These are phyloP conservation scores for Panellus pusillus DNA, from an alignment of 768 basidiomycete genomes.

Conservation along the genomic window DNA sequence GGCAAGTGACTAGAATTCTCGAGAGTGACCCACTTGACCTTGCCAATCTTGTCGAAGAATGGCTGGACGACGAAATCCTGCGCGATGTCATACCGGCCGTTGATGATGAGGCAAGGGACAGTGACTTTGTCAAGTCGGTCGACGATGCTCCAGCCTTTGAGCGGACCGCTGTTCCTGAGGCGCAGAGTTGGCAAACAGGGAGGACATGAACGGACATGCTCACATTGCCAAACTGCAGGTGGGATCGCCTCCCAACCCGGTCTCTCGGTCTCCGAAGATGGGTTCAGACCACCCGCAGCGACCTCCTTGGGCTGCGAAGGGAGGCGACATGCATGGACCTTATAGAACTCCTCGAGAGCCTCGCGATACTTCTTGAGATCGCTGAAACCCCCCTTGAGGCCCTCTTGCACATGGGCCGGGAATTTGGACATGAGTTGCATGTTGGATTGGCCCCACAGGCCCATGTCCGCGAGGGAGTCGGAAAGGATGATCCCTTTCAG, in stretches of 20 bases:
- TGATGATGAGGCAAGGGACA: conserved; percentile 40
- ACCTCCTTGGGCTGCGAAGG: conserved; percentile 26
- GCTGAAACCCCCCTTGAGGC: conserved; percentile 2
- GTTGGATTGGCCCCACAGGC: conserved; percentile 27
- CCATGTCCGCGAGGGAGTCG: conserved; percentile 30
- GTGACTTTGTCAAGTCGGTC: conserved; percentile 40
- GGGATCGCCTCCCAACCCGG: conserved; percentile 27
- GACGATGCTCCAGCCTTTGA: conserved; percentile 50
- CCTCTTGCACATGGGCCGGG: conserved; percentile 11
- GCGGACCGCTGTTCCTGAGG: conserved; percentile 15
- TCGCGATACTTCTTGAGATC: conserved; percentile 2
- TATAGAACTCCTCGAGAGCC: conserved; percentile 23
- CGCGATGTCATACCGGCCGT: conserved; percentile 42
- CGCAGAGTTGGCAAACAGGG: background rate
- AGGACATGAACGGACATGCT: conserved; percentile 1
- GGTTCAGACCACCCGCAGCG: conserved; percentile 19
- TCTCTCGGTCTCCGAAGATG: no score
- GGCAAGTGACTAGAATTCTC: conserved; percentile 44
- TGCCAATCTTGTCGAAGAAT: conserved; percentile 38
- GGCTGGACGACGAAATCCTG: conserved; percentile 39
- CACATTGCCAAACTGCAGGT: conserved; percentile 31
- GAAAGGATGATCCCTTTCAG: conserved; percentile 35
- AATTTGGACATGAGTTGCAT: conserved; percentile 24
- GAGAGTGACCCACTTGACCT: conserved; percentile 46
- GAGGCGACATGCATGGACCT: conserved; percentile 26